phyloP scores from a whole-genome alignment of 2,329 filamentous ascomycete species.

The Rhexocercosporidium sp. region DNA sequence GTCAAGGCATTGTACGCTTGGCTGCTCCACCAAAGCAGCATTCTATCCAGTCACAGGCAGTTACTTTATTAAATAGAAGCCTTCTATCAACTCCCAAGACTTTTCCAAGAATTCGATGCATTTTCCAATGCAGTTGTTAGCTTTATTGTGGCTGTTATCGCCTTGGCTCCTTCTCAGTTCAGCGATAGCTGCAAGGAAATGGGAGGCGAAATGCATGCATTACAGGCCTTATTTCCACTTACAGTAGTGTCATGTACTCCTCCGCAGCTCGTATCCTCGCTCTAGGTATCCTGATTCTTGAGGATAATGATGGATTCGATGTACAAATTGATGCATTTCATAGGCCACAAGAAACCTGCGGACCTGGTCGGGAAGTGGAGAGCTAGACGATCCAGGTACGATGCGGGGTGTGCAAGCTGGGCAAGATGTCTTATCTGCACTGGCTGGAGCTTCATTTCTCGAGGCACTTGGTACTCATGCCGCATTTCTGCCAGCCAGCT shows the following conservation, averaged over 20 bases:
- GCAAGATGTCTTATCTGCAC: neutral
- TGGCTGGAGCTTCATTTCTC: constrained; percentile 4
- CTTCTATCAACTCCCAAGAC: too few relatives aligned
- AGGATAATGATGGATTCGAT: too few relatives aligned
- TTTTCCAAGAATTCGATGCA: constrained; percentile 6
- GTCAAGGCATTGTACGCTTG: neutral
- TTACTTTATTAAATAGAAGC: neutral
- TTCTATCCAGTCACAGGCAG: neutral
- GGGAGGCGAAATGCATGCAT: neutral
- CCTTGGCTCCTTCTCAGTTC: constrained; percentile 14
- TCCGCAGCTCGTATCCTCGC: too few relatives aligned
- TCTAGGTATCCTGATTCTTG: too few relatives aligned
- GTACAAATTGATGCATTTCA: too few relatives aligned
- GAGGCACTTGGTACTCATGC: neutral
- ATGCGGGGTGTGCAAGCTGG: neutral
- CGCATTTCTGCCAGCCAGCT: neutral
- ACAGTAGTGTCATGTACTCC: too few relatives aligned
- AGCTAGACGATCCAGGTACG: neutral
- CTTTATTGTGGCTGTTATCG: neutral
- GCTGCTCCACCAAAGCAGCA: neutral
- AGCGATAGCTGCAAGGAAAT: neutral
- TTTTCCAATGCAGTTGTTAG: neutral
- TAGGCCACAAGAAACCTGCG: too few relatives aligned
- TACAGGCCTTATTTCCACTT: neutral
- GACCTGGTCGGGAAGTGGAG: too few relatives aligned